Base-by-base conservation (phyloP, 257 asterid genomes). In the Petunia axillaris region DNA sequence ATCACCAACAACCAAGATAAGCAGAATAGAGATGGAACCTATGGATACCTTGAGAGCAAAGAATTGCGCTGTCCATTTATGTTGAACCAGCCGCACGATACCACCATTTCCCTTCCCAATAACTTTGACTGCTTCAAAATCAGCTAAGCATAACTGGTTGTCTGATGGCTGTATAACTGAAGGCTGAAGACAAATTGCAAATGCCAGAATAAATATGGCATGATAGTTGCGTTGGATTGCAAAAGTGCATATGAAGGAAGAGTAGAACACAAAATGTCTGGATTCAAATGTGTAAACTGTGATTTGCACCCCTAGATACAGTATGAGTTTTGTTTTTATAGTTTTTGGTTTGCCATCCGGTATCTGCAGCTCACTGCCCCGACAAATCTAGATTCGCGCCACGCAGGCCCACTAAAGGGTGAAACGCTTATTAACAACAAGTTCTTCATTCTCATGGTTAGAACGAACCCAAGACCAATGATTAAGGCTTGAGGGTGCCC, bases 91-190 rank as follows among this genome's bases (percentile, higher is more conserved):
- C 38, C 93, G 96, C 75, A 95, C 99, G 75, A 93, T 89, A 55
- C 99, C 99, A 8, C 99, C 98, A 79, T 89, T 92, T 78, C 99
- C 99, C 86, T 95, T 92, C 63, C 99, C 99, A 66, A 95, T 93
- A 82, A 95, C 98, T 92, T 90, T 88, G 68, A 92, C 91, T 37
- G 97, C 97, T 71, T 95, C 99, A 81, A 95, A 95, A 85, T 95
- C 99, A 0, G 97, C 98, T 87, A 95, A 89, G 88, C 97, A 88
- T 87, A 95, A 86, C 90, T 93, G 99, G 88, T 90, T 92, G 84
- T 95, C 99, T 8, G 93, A 85, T 48, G 99, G 97, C 77, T 87
- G 95, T 83, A 93, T 93, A 75, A 93, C 90, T 62, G 94, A 66
- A 59, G 98, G 97, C 99, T 93, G 91, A 25, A 81, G 38, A 80